Base-by-base conservation (phyloP, 768 basidiomycete species). In the Hygrophoropsis aurantiaca region DNA sequence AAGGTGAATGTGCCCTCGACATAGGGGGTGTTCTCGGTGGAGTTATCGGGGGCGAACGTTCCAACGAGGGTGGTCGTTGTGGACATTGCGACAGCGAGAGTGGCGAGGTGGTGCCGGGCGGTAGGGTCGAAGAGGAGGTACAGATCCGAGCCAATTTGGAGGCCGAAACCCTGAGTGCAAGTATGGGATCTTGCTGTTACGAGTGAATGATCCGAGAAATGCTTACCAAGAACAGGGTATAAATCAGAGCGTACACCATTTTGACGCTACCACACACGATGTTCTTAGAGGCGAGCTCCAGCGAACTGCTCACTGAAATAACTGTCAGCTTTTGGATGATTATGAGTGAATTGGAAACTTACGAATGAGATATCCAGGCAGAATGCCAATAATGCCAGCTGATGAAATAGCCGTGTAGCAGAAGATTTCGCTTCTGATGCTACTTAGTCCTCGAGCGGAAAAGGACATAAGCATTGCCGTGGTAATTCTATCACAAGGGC, bases 341-440 rank as follows among this genome's bases (percentile, higher is more conserved):
- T 9, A 24, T 23, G 42, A 23, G 27, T 26, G 27, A 35, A 33
- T 37, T 35, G 26, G 13, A 30, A 30, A 69, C 84, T 49, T 61
- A 89, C 89, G 63, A 49, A 91, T 88, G 41, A 90, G 75, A 66
- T 86, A 94, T 1, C 90, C 92, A n/a, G 92, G 92, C 37, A 94
- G 77, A 50, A 95, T 92, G 30, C 89, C 83, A 25, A 94, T 88
- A 46, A 94, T 89, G 20, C 84, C 84, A 42, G 90, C 78, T 7
- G 90, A 92, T 1, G 93, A 93, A 49, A 95, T 87, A 3, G 94
- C 88, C 3, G 90, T 86, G 61, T 94, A 97, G 62, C 93, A 97
- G 67, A 97, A 95, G 41, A 88, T 75, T 40, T 84, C 77, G 41
- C 75, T 79, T 15, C 78, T 78, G 49, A 92, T 90, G 53, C 85